These are phyloP conservation scores for Clarkia xantiana DNA, from an alignment of 345 rosid genomes.

Conservation along the genomic window DNA sequence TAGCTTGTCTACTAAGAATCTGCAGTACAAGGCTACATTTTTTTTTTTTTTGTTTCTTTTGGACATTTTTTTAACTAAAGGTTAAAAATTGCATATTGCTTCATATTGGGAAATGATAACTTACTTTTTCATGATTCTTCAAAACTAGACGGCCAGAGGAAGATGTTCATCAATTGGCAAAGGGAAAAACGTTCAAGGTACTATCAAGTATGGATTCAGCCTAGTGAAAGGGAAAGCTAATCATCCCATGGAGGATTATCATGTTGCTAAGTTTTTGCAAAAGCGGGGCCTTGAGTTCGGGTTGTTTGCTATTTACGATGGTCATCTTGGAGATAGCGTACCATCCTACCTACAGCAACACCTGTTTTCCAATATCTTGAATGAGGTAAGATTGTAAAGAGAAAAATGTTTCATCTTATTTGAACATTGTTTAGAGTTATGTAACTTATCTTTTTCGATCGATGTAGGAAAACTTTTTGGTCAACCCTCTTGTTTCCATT, in stretches of 20 bases:
- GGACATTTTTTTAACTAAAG: no score
- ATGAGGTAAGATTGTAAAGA: slow-evolving; percentile 16
- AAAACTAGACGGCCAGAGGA: slow-evolving; percentile 20
- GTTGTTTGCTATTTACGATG: slow-evolving; percentile 56
- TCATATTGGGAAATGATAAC: no score
- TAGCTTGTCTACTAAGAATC: no score
- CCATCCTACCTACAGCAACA: slow-evolving; percentile 60
- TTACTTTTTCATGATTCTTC: no score
- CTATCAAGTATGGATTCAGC: slow-evolving; percentile 40
- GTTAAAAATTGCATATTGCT: no score
- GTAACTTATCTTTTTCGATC: not conserved
- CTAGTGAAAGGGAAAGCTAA: slow-evolving; percentile 61
- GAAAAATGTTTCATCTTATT: no score
- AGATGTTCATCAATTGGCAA: slow-evolving; percentile 38
- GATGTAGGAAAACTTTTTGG: slow-evolving; percentile 37
- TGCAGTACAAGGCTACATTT: no score
- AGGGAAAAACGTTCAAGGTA: slow-evolving; percentile 36
- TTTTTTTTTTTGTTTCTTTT: no score
- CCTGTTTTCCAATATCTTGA: slow-evolving; percentile 40
- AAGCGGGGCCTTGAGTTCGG: slow-evolving; percentile 36
- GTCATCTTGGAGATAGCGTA: slow-evolving; percentile 56
- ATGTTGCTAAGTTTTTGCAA: slow-evolving; percentile 43
- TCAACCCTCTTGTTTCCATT: slow-evolving; percentile 25
- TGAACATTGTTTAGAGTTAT: not conserved
- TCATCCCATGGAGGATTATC: slow-evolving; percentile 70